Evolutionary conservation across 805 yeast genomes (phyloP).

Genomic region (Metschnikowia santaceciliae): DNA sequence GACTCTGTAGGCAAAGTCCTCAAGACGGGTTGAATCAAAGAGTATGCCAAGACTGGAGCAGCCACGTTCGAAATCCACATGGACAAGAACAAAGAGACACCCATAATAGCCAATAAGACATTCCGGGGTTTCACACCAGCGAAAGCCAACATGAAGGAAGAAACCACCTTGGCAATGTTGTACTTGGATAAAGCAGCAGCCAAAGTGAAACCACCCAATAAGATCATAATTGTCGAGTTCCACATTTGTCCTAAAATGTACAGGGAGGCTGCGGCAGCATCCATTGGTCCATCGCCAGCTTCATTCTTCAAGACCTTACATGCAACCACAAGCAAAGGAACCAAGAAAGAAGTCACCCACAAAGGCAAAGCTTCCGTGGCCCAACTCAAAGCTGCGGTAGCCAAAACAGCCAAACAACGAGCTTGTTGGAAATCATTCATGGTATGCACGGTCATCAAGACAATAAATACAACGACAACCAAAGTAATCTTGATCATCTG

Average conservation of each 20-base stretch:
- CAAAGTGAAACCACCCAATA: constrained; percentile 89
- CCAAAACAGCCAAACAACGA: constrained; percentile 69
- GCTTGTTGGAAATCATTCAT: constrained; percentile 35
- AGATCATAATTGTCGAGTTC: constrained; percentile 87
- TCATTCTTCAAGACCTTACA: constrained; percentile 61
- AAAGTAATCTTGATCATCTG: constrained; percentile 41
- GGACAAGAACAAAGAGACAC: constrained; percentile 77
- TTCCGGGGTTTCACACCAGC: constrained; percentile 85
- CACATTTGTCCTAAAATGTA: constrained; percentile 87
- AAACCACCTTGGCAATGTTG: constrained; percentile 79
- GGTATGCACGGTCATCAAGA: constrained; percentile 26
- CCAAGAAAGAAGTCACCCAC: constrained; percentile 79
- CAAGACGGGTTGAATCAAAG: constrained; percentile 85
- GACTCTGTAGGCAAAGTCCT: constrained; percentile 79
- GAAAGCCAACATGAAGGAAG: constrained; percentile 72
- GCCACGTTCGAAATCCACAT: constrained; percentile 98
- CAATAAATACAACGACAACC: constrained; percentile 47
- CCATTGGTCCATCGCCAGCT: constrained; percentile 45
- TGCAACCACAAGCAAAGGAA: constrained; percentile 77
- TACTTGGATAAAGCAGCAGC: constrained; percentile 94
- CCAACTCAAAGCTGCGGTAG: constrained; percentile 85
- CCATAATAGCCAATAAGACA: constrained; percentile 77
- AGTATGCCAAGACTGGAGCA: constrained; percentile 89
- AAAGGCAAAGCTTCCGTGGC: constrained; percentile 93
- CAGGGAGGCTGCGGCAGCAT: constrained; percentile 67